Conservation (phyloP, 352 stramenopile species). For the Phytophthora melonis region DNA sequence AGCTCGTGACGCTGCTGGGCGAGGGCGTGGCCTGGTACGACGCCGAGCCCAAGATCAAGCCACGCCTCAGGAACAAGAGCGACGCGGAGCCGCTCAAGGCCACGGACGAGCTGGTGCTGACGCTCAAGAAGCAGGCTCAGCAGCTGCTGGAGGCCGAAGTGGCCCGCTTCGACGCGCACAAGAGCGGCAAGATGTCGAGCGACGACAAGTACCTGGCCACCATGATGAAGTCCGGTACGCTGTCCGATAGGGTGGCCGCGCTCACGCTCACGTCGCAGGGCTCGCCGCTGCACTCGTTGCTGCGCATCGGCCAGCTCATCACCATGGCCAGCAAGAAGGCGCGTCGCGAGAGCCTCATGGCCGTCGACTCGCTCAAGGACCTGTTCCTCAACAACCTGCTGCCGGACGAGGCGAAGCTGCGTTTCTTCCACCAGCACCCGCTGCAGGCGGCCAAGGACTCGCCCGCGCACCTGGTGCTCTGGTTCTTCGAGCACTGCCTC, state of each 20-base stretch:
- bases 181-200: constrained; percentile 78
- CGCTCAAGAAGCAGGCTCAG: constrained; percentile 71
- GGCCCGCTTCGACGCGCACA: constrained; percentile 65
- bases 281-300: constrained; percentile 83
- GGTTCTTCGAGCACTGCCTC: constrained; percentile 87
- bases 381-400: constrained; percentile 94
- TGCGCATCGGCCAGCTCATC: constrained; percentile 83
- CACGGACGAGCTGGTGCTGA: constrained; percentile 53
- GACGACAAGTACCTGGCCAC: constrained; percentile 89
- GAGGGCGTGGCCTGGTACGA: constrained; percentile 54
- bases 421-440: constrained; percentile 86
- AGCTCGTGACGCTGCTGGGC: constrained; percentile 41
- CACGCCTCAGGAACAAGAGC: constrained; percentile 31
- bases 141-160: constrained; percentile 69
- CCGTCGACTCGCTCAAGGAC: constrained; percentile 94
- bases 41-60: constrained; percentile 38
- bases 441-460: constrained; percentile 55
- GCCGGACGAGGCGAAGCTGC: constrained; percentile 81
- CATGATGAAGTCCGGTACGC: constrained; percentile 91
- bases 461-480: constrained; percentile 74
- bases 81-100: constrained; percentile 21
- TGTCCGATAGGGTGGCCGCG: constrained; percentile 92
- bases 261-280: constrained; percentile 90
- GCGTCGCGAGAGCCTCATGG: constrained; percentile 89
- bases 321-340: constrained; percentile 92